Base-by-base conservation (phyloP, 2,329 filamentous ascomycete genomes). In the Karstenula rhodostoma region DNA sequence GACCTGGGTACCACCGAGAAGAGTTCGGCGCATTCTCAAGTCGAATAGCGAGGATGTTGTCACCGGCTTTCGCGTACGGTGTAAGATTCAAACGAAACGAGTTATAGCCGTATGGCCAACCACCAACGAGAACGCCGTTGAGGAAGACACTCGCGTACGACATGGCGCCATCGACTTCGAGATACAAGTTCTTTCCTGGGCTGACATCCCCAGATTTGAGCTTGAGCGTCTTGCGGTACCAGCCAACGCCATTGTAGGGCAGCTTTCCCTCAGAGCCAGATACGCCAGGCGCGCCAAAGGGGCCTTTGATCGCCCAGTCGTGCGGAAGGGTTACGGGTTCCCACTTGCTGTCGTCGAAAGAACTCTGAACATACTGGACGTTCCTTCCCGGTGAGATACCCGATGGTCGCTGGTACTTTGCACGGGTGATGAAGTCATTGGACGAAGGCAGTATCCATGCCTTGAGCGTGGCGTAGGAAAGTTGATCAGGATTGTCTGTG, bases 1-100 rank as follows among this genome's bases (percentile, higher is more conserved):
- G n/a, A 44, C 42, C 84, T 4, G 84, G 84, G 61, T 86, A 86
- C 83, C 83, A 86, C 2, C 84, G 79, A 2, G 84, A 83, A 1
- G 78, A 82, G 17, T 83, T 77, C 0, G 79, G 42, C 0, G 80
- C 75, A 60, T 86, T 85, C 50, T 86, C 83, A 2, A 86, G 63
- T 0, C 84, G 80, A 40, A 86, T 83, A 1, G 84, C 84, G 0
- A 86, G 70, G 29, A 75, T 59, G 52, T 86, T 74, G 19, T 82
- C 79, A 1, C 73, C 71, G 13, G 65, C 22, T 25, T 68, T 67
- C 0, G 60, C 59, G 76, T 82, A 81, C 0, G 79, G 77, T 0
- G 83, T 85, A 7, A 86, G 74, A 56, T 85, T 81, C 1, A 86
- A 73, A 2, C 82, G 82, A 61, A 83, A 86, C 0, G 82, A 84